Conservation (phyloP, 1,284 basidiomycete genomes). For the Cutaneotrichosporon curvatum region DNA sequence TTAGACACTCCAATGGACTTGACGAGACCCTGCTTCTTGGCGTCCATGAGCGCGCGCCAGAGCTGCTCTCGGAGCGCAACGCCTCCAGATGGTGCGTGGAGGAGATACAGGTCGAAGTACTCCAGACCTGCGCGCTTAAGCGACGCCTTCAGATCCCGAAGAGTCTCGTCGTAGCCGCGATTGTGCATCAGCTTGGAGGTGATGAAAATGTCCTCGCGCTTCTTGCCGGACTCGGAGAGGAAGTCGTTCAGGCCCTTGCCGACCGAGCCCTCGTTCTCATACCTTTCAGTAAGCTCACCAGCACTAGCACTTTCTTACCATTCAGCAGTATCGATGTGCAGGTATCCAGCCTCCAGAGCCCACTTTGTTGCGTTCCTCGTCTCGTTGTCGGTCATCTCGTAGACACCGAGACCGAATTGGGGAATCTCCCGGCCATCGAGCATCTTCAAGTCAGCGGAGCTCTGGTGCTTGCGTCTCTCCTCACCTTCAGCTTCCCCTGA, state of each 20-base stretch:
- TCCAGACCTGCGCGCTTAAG: constrained; percentile 53
- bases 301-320: constrained; percentile 30
- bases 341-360: constrained; percentile 63
- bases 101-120: constrained; percentile 46
- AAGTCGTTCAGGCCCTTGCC: constrained; percentile 58
- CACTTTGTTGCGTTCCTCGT: constrained; percentile 56
- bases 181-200: constrained; percentile 64
- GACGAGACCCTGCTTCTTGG: constrained; percentile 45
- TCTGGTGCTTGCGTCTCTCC: not conserved
- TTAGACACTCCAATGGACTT: constrained; percentile 49
- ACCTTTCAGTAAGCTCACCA: constrained; percentile 49
- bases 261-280: constrained; percentile 60
- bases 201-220: constrained; percentile 58
- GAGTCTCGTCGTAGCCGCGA: constrained; percentile 51
- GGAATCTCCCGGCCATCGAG: constrained; percentile 59
- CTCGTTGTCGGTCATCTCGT: constrained; percentile 57
- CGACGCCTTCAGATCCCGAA: constrained; percentile 53
- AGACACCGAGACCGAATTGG: constrained; percentile 59
- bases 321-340: constrained; percentile 55
- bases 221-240: constrained; percentile 35
- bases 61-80: constrained; percentile 42
- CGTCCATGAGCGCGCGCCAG: constrained; percentile 47
- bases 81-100: constrained; percentile 49
- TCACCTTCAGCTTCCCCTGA: constrained; percentile 16
- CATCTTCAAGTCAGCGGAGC: constrained; percentile 45